These are phyloP conservation scores for Letharia lupina DNA, from an alignment of 495 filamentous ascomycete species.

Conservation along the genomic window DNA sequence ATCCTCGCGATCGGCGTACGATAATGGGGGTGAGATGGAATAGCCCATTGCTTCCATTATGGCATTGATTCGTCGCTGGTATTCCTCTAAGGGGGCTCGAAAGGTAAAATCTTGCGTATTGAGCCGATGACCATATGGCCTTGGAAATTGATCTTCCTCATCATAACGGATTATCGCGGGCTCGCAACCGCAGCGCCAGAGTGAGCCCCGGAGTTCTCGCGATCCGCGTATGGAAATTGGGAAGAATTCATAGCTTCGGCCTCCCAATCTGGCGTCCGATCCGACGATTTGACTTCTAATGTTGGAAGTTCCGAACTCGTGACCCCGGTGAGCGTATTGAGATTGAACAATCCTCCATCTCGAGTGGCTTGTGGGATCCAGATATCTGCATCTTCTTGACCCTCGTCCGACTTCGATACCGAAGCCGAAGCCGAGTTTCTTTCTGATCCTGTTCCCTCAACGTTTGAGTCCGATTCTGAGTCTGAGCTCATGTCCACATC, in stretches of 20 bases:
- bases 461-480: not conserved
- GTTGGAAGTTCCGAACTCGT: not conserved
- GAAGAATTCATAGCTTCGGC: not conserved
- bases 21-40: constrained; percentile 14
- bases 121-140: not conserved
- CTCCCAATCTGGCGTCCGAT: not conserved
- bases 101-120: constrained; percentile 14
- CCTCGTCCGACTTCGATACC: not conserved
- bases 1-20: not conserved
- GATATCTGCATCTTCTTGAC: not conserved
- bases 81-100: constrained; percentile 11
- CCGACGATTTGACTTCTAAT: not conserved
- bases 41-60: constrained; percentile 23
- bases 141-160: too few species aligned
- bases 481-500: not conserved
- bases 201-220: too few species aligned
- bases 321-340: not conserved
- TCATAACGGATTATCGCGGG: too few species aligned
- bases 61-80: constrained; percentile 15
- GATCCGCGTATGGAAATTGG: not conserved
- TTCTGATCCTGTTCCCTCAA: not conserved
- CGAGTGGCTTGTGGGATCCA: not conserved
- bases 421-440: not conserved
- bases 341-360: not conserved
- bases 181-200: too few species aligned